Evolutionary conservation across 2,329 filamentous ascomycete species (phyloP).

Genomic region (Penicillium sp.): DNA sequence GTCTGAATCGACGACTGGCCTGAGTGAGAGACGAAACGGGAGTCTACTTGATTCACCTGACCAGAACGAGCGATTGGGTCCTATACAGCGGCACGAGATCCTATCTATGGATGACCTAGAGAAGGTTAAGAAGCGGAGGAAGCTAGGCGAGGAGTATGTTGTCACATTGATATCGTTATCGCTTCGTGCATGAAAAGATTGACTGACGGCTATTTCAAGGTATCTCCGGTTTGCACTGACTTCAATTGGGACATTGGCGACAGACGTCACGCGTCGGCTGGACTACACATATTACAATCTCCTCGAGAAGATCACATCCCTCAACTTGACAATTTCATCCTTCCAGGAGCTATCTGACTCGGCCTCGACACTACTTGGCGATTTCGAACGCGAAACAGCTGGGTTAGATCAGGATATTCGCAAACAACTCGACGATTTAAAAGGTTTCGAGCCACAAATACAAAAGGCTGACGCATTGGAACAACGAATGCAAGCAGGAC

Average conservation of each 20-base stretch:
- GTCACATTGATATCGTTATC: neutral
- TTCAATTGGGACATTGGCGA: slow-evolving; percentile 39
- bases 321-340: slow-evolving; percentile 42
- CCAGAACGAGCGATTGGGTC: slow-evolving; percentile 26
- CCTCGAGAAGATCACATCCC: slow-evolving; percentile 44
- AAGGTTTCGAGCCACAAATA: slow-evolving; percentile 41
- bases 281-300: slow-evolving; percentile 52
- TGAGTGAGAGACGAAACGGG: slow-evolving; percentile 29
- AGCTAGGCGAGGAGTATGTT: slow-evolving; percentile 71
- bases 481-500: slow-evolving; percentile 40
- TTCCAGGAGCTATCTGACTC: slow-evolving; percentile 44
- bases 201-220: slow-evolving; percentile 13
- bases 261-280: slow-evolving; percentile 46
- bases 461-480: slow-evolving; percentile 39
- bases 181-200: neutral
- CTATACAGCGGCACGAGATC: slow-evolving; percentile 31
- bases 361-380: slow-evolving; percentile 35
- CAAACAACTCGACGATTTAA: slow-evolving; percentile 39
- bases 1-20: slow-evolving; percentile 31
- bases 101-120: slow-evolving; percentile 38
- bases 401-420: slow-evolving; percentile 39
- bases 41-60: slow-evolving; percentile 31
- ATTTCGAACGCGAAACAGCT: slow-evolving; percentile 40
- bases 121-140: slow-evolving; percentile 62
- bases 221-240: slow-evolving; percentile 37